Conservation (phyloP, 1,284 basidiomycete genomes). For the Rhodotorula sp. region DNA sequence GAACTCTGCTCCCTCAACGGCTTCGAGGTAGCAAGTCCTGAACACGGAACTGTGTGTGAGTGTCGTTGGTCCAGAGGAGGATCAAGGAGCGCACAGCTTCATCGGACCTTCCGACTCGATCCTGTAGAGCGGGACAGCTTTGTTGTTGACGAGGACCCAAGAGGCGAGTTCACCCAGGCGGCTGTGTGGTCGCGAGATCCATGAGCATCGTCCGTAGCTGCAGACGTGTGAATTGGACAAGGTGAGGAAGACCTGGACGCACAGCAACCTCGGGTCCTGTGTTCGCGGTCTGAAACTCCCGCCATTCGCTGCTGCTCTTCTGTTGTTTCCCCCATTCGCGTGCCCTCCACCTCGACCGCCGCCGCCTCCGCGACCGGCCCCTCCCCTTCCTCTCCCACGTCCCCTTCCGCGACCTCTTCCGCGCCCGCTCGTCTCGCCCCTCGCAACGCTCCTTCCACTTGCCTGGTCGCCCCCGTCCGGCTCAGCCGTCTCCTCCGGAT, state of each 20-base stretch:
- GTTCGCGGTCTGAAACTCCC: too few relatives aligned
- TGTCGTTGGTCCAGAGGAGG: too few relatives aligned
- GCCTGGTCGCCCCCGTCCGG: too few relatives aligned
- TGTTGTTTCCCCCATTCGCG: too few relatives aligned
- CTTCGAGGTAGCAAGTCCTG: constrained; percentile 1
- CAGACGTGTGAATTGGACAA: neutral
- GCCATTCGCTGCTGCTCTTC: too few relatives aligned
- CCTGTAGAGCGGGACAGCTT: neutral
- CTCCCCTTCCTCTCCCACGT: too few relatives aligned
- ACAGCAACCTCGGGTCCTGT: neutral
- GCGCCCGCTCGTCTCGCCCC: too few relatives aligned
- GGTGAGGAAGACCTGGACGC: neutral
- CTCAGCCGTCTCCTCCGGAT: too few relatives aligned
- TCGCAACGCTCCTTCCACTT: too few relatives aligned
- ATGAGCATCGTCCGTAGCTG: neutral
- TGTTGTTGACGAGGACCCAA: neutral
- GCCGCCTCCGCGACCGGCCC: neutral
- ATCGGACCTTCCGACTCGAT: neutral
- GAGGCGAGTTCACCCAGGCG: neutral
- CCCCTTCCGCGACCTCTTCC: too few relatives aligned
- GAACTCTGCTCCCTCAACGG: neutral
- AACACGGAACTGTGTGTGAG: too few relatives aligned
- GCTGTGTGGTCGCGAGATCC: too few relatives aligned
- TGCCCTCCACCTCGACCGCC: neutral
- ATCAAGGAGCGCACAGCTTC: neutral